Evolutionary conservation across 2,329 filamentous ascomycete genomes (phyloP), one percentile per base, ranked within the genome.

Genomic region (Aspergillus arachidicola): DNA sequence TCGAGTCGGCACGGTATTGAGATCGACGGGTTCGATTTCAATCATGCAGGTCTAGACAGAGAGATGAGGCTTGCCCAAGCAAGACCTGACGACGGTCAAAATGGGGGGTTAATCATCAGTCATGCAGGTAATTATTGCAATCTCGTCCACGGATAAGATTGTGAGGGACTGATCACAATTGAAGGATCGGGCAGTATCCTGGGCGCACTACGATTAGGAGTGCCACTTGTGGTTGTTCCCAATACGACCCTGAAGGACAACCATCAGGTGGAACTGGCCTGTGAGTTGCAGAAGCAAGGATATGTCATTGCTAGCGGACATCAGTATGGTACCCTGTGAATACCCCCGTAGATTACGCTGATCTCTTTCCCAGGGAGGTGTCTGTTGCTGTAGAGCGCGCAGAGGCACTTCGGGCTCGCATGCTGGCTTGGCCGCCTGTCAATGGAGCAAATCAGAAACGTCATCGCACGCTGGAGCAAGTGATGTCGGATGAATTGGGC

Each of bases 101-200:
- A 64, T 28, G 85, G 88, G 9, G 95, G 95, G 0, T 80, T 95
- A 21, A 86, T 97, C 36, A 90, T 99, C 63, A 93, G 90, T 51
- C 95, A 99, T 81, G 94, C 93, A 66, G 95, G 94, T 94, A 81
- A 70, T 57, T 28, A 50, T 12, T 32, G 81, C 58, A 46, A 76
- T 68, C 48, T 41, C 9, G 46, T n/a, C 32, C 19, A 16, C 62
- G 21, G 9, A 32, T 21, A 23, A 32, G 14, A 57, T 11, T 45
- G 21, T 16, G 16, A 38, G 57, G 59, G 36, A 59, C 55, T 45
- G 28, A 71, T 59, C 9, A 21, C 57, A 30, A 16, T 19, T 19
- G 51, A 58, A 97, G 94, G 94, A 19, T 94, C 94, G 14, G 95
- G 95, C 10, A 93, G 92, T 3, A 93, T 98, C 32, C 84, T 98